phyloP scores from a whole-genome alignment of 768 basidiomycete species.

The Termitomyces sp. region DNA sequence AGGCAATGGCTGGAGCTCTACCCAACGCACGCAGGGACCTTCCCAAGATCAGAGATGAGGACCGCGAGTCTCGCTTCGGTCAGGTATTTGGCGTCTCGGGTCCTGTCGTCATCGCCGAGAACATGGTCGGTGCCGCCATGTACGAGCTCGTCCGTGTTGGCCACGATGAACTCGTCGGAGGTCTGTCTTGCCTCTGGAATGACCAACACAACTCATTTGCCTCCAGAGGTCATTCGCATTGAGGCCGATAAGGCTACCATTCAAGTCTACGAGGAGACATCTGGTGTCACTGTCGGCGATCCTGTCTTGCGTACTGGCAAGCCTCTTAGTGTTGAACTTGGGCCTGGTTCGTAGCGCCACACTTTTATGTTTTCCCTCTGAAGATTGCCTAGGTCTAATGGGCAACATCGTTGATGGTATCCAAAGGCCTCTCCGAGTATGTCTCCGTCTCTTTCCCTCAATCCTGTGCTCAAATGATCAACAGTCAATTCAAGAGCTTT shows the following conservation, averaged over 20 bases:
- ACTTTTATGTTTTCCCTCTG: neutral
- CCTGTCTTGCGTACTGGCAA: conserved; percentile 97
- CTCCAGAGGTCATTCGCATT: conserved; percentile 95
- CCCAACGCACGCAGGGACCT: conserved; percentile 86
- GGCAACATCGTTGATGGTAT: conserved; percentile 99
- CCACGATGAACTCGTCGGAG: conserved; percentile 97
- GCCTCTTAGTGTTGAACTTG: conserved; percentile 95
- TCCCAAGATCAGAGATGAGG: conserved; percentile 86
- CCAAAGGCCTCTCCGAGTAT: conserved; percentile 83
- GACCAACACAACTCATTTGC: conserved; percentile 2
- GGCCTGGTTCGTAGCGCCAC: conserved; percentile 64
- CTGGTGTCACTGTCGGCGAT: conserved; percentile 97
- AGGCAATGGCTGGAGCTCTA: conserved; percentile 84
- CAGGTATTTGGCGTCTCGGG: conserved; percentile 95
- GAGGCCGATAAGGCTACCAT: conserved; percentile 98
- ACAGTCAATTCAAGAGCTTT: conserved; percentile 89
- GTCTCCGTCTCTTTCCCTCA: conserved; percentile 21
- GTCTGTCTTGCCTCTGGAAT: conserved; percentile 36
- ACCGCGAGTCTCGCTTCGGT: conserved; percentile 81
- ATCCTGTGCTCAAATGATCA: conserved; percentile 10
- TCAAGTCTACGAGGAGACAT: conserved; percentile 99
- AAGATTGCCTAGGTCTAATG: conserved; percentile 72
- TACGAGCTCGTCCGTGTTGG: conserved; percentile 98
- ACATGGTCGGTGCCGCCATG: conserved; percentile 96
- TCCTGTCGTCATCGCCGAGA: conserved; percentile 95